Evolutionary conservation across 805 yeast genomes (phyloP).

Genomic region (Kazachstania kunashirensis): DNA sequence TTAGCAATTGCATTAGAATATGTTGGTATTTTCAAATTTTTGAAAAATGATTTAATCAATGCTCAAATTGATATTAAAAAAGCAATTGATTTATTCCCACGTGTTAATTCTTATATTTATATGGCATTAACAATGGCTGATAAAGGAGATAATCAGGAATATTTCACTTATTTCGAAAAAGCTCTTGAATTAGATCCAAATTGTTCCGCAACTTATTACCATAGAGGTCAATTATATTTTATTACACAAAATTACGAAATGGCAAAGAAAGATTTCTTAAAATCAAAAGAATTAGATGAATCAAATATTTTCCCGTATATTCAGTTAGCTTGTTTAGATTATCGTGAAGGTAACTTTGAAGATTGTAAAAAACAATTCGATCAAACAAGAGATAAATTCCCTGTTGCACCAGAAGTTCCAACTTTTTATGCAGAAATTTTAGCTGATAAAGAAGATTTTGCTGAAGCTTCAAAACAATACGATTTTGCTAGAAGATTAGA

Average conservation of each 20-base stretch:
- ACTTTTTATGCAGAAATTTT: constrained; percentile 93
- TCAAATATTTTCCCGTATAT: constrained; percentile 75
- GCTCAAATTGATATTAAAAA: constrained; percentile 57
- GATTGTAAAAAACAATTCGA: constrained; percentile 58
- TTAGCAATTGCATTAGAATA: constrained; percentile 74
- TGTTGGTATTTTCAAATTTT: constrained; percentile 71
- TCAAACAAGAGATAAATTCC: constrained; percentile 64
- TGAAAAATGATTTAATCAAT: constrained; percentile 59
- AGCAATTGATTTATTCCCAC: constrained; percentile 59
- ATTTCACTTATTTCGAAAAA: constrained; percentile 59
- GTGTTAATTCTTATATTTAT: constrained; percentile 73
- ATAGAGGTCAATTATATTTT: constrained; percentile 86
- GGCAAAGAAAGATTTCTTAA: constrained; percentile 67
- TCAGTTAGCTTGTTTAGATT: constrained; percentile 86
- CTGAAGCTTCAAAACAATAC: constrained; percentile 70
- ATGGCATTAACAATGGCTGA: constrained; percentile 81
- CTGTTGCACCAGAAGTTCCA: constrained; percentile 84
- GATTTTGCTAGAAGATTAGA: constrained; percentile 81
- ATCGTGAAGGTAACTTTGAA: constrained; percentile 50
- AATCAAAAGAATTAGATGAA: constrained; percentile 65
- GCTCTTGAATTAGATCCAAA: constrained; percentile 63
- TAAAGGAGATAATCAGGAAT: constrained; percentile 55
- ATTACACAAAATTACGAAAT: constrained; percentile 61
- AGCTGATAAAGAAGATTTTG: constrained; percentile 66
- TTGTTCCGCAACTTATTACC: constrained; percentile 81